Conservation (phyloP, 495 filamentous ascomycete genomes). For the Darksidea phi region DNA sequence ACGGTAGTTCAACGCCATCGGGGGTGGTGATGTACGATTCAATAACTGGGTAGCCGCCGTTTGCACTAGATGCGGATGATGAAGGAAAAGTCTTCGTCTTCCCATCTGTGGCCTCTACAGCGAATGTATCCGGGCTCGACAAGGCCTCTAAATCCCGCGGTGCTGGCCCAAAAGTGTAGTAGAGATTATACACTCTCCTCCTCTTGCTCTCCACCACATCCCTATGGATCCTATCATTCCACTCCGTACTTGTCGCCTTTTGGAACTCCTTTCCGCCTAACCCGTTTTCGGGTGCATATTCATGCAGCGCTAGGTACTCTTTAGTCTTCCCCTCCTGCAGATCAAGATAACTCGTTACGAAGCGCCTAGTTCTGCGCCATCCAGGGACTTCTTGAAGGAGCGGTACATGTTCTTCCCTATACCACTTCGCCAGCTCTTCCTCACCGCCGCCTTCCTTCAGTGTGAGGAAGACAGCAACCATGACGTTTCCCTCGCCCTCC, state of each 20-base stretch:
- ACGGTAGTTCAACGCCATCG: constrained; percentile 67
- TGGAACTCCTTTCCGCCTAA: constrained; percentile 62
- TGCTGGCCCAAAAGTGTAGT: constrained; percentile 74
- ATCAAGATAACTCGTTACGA: constrained; percentile 56
- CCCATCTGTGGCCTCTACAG: constrained; percentile 45
- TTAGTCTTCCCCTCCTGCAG: constrained; percentile 51
- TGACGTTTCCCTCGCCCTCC: constrained; percentile 59
- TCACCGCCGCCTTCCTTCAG: constrained; percentile 55
- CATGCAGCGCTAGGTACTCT: constrained; percentile 66
- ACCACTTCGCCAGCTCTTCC: constrained; percentile 64
- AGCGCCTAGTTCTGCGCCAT: constrained; percentile 69
- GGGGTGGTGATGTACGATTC: constrained; percentile 64
- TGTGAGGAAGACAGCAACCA: constrained; percentile 61
- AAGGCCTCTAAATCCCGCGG: constrained; percentile 62
- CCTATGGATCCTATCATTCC: constrained; percentile 55
- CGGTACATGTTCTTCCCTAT: constrained; percentile 67
- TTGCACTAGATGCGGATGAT: constrained; percentile 43
- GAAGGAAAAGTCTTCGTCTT: constrained; percentile 54
- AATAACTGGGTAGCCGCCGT: constrained; percentile 50
- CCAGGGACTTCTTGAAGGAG: constrained; percentile 71
- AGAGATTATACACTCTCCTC: constrained; percentile 63
- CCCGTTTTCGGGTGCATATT: constrained; percentile 65
- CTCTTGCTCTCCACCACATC: constrained; percentile 56
- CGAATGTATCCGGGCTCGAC: neutral
- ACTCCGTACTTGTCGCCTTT: constrained; percentile 58